Percentiles rank a stretch among this genome's conserved stretches.
phyloP scores from a whole-genome alignment of 495 filamentous ascomycete genomes.

The Penicillium alfredii region DNA sequence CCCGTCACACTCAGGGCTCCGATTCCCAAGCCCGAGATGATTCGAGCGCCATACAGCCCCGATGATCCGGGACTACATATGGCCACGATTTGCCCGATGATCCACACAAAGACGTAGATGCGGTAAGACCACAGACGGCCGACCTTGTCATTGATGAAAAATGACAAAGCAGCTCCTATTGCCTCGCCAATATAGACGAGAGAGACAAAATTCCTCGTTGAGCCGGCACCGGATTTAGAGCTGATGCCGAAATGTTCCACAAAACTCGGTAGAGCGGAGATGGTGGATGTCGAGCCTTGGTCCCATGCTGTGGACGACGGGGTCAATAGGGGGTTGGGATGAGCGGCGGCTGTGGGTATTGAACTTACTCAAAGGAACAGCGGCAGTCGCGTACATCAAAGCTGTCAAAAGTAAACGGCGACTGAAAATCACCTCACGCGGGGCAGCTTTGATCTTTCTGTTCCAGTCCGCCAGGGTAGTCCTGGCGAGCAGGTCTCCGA shows the following conservation, averaged over 20 bases:
- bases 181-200: slow-evolving; percentile 12
- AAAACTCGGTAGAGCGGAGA: slow-evolving; percentile 12
- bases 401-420: slow-evolving; percentile 6
- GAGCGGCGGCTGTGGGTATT: neutral
- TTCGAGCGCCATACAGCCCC: slow-evolving; percentile 10
- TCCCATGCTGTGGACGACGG: slow-evolving; percentile 8
- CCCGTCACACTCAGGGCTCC: slow-evolving; percentile 13
- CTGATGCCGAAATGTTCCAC: slow-evolving; percentile 11
- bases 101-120: slow-evolving; percentile 8
- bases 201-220: slow-evolving; percentile 13
- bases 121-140: slow-evolving; percentile 14
- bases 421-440: slow-evolving; percentile 10
- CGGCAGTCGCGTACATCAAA: slow-evolving; percentile 10
- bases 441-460: slow-evolving; percentile 2
- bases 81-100: slow-evolving; percentile 9
- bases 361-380: slow-evolving; percentile 14
- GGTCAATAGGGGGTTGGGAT: slow-evolving; percentile 1
- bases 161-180: slow-evolving; percentile 14
- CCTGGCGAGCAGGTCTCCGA: neutral
- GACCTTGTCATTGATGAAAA: slow-evolving; percentile 16
- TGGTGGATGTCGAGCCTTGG: slow-evolving; percentile 10
- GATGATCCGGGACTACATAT: neutral
- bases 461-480: neutral
- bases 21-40: slow-evolving; percentile 15
- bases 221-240: slow-evolving; percentile 5